Conservation (phyloP, 306 rosid genomes). For the Aeschynomene evenia region DNA sequence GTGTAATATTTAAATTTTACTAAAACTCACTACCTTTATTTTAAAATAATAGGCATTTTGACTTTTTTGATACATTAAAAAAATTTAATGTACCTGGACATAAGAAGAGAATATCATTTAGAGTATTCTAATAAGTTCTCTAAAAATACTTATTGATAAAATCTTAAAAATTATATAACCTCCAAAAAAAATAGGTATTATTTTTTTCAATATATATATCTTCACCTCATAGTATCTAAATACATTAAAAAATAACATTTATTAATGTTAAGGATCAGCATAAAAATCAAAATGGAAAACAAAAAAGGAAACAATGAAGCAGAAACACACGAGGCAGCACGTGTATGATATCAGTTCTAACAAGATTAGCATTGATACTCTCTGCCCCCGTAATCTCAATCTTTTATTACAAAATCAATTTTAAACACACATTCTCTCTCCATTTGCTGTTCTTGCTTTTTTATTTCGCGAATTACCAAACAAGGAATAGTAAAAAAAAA, state of each 20-base stretch:
- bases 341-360: constrained; percentile 35
- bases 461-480: constrained; percentile 22
- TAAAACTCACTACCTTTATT: no score
- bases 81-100: no score
- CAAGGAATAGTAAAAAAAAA: neutral
- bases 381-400: neutral
- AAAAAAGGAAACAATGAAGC: neutral
- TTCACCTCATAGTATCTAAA: no score
- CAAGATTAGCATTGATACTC: constrained; percentile 38
- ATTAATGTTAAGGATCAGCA: neutral
- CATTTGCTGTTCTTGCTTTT: neutral
- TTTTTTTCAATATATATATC: no score
- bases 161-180: no score
- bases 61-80: no score
- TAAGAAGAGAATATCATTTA: neutral
- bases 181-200: no score
- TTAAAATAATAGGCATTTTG: no score
- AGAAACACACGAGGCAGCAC: constrained; percentile 45
- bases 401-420: constrained; percentile 6
- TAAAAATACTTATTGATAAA: no score
- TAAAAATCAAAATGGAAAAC: neutral
- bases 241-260: no score
- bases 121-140: no score
- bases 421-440: neutral
- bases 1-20: no score